phyloP scores from a whole-genome alignment of 2,329 filamentous ascomycete genomes.

The Fusarium circinatum region DNA sequence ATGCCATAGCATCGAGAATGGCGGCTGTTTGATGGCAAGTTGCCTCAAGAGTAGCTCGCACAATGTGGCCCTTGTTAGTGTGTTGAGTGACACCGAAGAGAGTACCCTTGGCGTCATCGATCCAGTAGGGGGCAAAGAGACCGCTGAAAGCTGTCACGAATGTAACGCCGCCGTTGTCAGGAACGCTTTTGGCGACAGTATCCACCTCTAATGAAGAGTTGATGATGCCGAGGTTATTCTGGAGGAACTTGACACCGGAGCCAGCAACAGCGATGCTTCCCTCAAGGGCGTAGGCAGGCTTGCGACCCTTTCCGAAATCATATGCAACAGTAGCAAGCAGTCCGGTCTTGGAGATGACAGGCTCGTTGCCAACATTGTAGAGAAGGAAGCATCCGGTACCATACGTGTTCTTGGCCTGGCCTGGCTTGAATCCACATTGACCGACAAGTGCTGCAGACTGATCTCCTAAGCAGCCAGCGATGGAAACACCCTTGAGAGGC shows the following conservation, averaged over 20 bases:
- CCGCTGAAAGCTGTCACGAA: slow-evolving; percentile 93
- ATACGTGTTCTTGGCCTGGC: slow-evolving; percentile 90
- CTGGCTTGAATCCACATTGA: slow-evolving; percentile 84
- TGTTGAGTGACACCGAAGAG: slow-evolving; percentile 88
- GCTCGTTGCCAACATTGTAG: slow-evolving; percentile 87
- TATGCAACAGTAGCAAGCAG: slow-evolving; percentile 89
- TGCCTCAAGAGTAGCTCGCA: slow-evolving; percentile 88
- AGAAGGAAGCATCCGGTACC: slow-evolving; percentile 90
- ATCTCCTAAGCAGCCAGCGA: slow-evolving; percentile 87
- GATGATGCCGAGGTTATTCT: slow-evolving; percentile 72
- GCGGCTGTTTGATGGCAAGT: slow-evolving; percentile 94
- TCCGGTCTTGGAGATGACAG: slow-evolving; percentile 85
- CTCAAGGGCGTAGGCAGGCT: slow-evolving; percentile 82
- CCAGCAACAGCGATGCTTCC: slow-evolving; percentile 86
- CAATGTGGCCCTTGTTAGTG: slow-evolving; percentile 86
- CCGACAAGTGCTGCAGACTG: slow-evolving; percentile 88
- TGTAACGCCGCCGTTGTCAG: slow-evolving; percentile 83
- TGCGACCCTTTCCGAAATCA: slow-evolving; percentile 71
- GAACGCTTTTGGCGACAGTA: slow-evolving; percentile 61
- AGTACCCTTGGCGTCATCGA: slow-evolving; percentile 90
- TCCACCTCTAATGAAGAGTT: slow-evolving; percentile 61
- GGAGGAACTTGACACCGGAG: slow-evolving; percentile 79
- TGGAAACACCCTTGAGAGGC: slow-evolving; percentile 73
- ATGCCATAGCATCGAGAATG: slow-evolving; percentile 91
- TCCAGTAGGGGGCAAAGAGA: slow-evolving; percentile 94